Evolutionary conservation across 768 basidiomycete genomes (phyloP).

Genomic region (Mycena filopes): DNA sequence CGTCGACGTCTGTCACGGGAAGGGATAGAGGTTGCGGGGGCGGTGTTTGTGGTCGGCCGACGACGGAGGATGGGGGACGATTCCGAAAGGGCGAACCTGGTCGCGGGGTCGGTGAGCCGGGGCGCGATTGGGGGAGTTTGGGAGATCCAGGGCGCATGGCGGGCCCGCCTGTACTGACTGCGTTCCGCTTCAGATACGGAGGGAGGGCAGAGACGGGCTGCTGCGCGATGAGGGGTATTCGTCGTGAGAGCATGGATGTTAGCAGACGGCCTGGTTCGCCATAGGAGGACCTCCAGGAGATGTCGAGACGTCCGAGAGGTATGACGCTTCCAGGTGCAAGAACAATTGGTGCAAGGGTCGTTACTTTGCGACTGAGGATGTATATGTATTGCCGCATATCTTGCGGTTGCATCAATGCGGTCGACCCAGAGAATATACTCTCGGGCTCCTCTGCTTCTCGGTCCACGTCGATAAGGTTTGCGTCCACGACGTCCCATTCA

Average conservation of each 20-base stretch:
- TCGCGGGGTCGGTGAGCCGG: conserved; percentile 64
- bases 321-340: conserved; percentile 77
- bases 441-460: conserved; percentile 36
- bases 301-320: conserved; percentile 87
- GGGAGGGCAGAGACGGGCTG: conserved; percentile 80
- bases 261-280: conserved; percentile 89
- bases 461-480: conserved; percentile 52
- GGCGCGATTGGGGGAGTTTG: conserved; percentile 60
- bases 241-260: conserved; percentile 88
- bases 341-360: conserved; percentile 56
- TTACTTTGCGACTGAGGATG: conserved; percentile 67
- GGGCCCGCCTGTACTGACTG: conserved; percentile 49
- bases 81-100: conserved; percentile 56
- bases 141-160: conserved; percentile 67
- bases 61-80: conserved; percentile 53
- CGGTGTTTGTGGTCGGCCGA: conserved; percentile 48
- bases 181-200: conserved; percentile 72
- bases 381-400: conserved; percentile 91
- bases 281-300: conserved; percentile 87
- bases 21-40: conserved; percentile 35
- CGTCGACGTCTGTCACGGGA: conserved; percentile 57
- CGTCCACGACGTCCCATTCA: conserved; percentile 70
- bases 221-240: conserved; percentile 68
- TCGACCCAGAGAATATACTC: conserved; percentile 68
- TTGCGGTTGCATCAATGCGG: conserved; percentile 83